These are phyloP conservation scores for Aspergillus sp. DNA, from an alignment of 2,329 filamentous ascomycete species.

Conservation along the genomic window DNA sequence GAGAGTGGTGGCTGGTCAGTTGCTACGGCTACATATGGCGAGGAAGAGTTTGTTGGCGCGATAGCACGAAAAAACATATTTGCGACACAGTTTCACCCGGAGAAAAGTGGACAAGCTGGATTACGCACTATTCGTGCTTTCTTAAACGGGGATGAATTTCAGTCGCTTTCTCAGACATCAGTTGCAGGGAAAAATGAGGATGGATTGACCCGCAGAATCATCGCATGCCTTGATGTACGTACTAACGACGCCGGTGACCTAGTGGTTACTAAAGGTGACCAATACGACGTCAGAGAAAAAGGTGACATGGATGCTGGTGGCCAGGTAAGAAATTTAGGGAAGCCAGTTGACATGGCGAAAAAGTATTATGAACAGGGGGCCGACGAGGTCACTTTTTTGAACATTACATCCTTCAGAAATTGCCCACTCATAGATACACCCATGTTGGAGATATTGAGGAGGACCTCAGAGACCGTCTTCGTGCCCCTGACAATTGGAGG, in stretches of 20 bases:
- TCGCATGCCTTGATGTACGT: constrained; percentile 93
- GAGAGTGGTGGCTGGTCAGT: constrained; percentile 84
- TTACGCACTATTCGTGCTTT: constrained; percentile 81
- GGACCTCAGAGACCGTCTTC: constrained; percentile 86
- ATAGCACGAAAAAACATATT: constrained; percentile 80
- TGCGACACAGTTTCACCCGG: constrained; percentile 94
- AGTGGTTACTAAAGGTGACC: constrained; percentile 96
- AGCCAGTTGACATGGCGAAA: constrained; percentile 90
- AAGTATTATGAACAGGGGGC: constrained; percentile 95
- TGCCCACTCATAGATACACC: constrained; percentile 87
- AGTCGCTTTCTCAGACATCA: constrained; percentile 42
- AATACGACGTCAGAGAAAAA: constrained; percentile 97
- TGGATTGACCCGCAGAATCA: constrained; percentile 85
- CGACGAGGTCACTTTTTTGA: constrained; percentile 95
- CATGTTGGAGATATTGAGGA: constrained; percentile 89
- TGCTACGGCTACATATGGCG: constrained; percentile 83
- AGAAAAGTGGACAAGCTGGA: constrained; percentile 91
- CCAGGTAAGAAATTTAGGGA: constrained; percentile 85
- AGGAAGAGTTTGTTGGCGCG: constrained; percentile 86
- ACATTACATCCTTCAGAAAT: constrained; percentile 97
- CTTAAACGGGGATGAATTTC: constrained; percentile 63
- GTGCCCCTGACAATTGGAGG: constrained; percentile 94
- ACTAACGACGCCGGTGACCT: constrained; percentile 91
- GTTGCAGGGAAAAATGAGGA: constrained; percentile 37
- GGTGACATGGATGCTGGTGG: constrained; percentile 50